Base-by-base conservation (phyloP, 2,329 filamentous ascomycete species). In the Lecanicillium sp. region DNA sequence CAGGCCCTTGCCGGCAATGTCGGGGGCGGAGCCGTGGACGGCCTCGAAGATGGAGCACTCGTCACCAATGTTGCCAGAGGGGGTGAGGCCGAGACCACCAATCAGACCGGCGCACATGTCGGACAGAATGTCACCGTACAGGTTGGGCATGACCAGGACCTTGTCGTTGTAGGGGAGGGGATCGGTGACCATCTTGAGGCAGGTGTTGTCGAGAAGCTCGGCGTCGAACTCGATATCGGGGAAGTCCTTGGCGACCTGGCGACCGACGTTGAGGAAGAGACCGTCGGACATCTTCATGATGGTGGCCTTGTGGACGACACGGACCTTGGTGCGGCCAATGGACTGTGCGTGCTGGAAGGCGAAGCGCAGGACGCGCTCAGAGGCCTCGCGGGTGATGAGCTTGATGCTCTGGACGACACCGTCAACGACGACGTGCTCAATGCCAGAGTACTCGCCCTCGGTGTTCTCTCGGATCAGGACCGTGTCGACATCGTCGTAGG, bases 221-320 rank as follows among this genome's bases (percentile, higher is more conserved):
- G 87, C 87, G 61, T 97, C 90, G 62, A 98, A 97, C 71, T 96
- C 86, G 58, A 98, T 87, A 54, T 81, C 74, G 48, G 92, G 92
- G 79, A 86, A 98, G 61, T 97, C 89, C 79, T 94, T 94, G 65
- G 87, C 76, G 51, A 98, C 79, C 46, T 92, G 78, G 52, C 81
- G 73, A 53, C 84, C 92, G 46, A 84, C 87, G 66, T 77, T 85
- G 53, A 98, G 78, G 81, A 98, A 98, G 46, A 98, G 86, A 71
- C 92, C 92, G 65, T 98, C 92, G 61, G 84, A 90, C 87, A 96
- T 94, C 81, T 98, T 98, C 92, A 98, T 98, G 73, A 98, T 98
- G 61, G 92, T 97, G 64, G 92, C 92, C 80, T 98, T 98, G 84
- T 98, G 92, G 48, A 97, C 89, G 44, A 88, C 90, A 59, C 89